Conservation (phyloP, 495 filamentous ascomycete genomes). For the Rhizodiscina lignyota region DNA sequence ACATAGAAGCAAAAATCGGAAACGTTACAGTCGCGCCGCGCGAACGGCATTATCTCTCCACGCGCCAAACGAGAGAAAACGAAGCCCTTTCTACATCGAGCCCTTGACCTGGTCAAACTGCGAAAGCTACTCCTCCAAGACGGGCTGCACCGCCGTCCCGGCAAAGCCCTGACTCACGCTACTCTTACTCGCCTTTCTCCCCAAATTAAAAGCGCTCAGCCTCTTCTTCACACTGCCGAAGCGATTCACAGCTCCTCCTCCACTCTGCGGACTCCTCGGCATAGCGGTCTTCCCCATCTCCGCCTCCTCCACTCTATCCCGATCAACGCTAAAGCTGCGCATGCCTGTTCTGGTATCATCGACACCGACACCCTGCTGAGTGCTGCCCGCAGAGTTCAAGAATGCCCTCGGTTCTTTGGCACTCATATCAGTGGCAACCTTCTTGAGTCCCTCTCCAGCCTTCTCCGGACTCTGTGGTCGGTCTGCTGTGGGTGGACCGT, state of each 20-base stretch:
- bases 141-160: too few relatives aligned
- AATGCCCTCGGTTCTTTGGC: not conserved
- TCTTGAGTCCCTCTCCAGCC: not conserved
- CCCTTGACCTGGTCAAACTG: too few relatives aligned
- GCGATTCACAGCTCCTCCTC: conserved; percentile 12
- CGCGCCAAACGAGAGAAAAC: too few relatives aligned
- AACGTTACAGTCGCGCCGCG: too few relatives aligned
- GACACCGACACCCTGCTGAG: not conserved
- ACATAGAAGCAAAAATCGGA: too few relatives aligned
- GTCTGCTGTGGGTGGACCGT: conserved; percentile 4
- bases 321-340: conserved; percentile 2
- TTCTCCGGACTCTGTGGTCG: conserved; percentile 2
- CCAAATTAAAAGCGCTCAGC: conserved; percentile 49
- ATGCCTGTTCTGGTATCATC: not conserved
- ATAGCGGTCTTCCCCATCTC: conserved; percentile 17
- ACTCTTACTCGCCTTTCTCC: conserved; percentile 43
- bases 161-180: conserved; percentile 11
- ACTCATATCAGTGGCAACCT: not conserved
- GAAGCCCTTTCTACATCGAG: too few relatives aligned
- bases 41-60: too few relatives aligned
- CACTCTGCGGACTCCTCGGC: conserved; percentile 13
- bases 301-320: conserved; percentile 1
- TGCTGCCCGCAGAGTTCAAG: not conserved
- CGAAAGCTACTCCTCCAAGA: too few relatives aligned
- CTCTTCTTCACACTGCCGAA: conserved; percentile 52